Percentiles rank a stretch among this genome's conserved stretches.
These are phyloP conservation scores for Amaranthus palmeri DNA, from an alignment of 148 eudicot species.

Conservation along the genomic window DNA sequence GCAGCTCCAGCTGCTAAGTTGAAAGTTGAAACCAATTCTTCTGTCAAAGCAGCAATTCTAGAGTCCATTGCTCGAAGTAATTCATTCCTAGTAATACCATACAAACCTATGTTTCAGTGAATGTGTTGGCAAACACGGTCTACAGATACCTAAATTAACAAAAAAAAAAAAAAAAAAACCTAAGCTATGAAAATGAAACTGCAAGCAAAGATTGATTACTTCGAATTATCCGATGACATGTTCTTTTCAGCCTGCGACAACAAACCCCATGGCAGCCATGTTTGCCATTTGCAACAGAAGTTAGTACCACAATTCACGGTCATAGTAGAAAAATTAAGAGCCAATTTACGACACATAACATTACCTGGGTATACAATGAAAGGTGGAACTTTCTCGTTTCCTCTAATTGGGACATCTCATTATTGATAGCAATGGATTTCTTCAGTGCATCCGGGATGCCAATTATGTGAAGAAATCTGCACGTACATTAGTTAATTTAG, in stretches of 20 bases:
- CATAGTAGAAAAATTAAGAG: neutral
- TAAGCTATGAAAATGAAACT: slow-evolving; percentile 6
- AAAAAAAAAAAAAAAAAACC: neutral
- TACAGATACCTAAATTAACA: neutral
- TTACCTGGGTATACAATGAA: slow-evolving; percentile 68
- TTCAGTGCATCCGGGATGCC: slow-evolving; percentile 51
- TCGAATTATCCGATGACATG: slow-evolving; percentile 69
- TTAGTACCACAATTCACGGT: slow-evolving; percentile 17
- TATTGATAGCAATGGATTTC: slow-evolving; percentile 38
- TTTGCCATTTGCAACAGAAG: slow-evolving; percentile 3
- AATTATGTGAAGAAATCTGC: slow-evolving; percentile 66
- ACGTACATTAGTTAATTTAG: slow-evolving; percentile 9
- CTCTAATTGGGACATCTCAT: slow-evolving; percentile 79
- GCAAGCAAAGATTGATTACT: slow-evolving; percentile 39
- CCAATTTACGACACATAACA: neutral
- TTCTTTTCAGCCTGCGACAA: slow-evolving; percentile 46
- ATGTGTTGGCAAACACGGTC: slow-evolving; percentile 1
- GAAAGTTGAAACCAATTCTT: slow-evolving; percentile 61
- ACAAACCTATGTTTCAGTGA: slow-evolving; percentile 23
- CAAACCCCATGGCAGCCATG: slow-evolving; percentile 10
- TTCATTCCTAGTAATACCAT: slow-evolving; percentile 61
- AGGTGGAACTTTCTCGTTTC: slow-evolving; percentile 79
- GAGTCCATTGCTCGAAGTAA: slow-evolving; percentile 83
- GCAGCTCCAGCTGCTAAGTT: slow-evolving; percentile 53
- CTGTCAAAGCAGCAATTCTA: slow-evolving; percentile 63